These are phyloP conservation scores for Tylopilus intermedius DNA, from an alignment of 768 basidiomycete species.

Conservation along the genomic window DNA sequence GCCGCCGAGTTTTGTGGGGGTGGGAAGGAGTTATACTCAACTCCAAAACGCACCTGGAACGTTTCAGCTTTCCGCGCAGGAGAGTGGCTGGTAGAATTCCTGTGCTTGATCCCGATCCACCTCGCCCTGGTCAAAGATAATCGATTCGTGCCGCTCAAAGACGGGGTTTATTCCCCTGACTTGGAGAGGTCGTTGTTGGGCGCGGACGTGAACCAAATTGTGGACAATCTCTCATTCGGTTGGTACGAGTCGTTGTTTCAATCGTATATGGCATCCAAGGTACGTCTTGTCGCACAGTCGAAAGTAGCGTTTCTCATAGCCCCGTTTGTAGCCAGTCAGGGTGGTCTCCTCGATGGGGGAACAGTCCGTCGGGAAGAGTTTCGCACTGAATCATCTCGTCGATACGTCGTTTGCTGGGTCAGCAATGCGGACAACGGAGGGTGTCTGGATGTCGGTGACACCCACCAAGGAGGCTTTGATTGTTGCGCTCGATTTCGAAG, in stretches of 20 bases:
- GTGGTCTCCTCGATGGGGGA: conserved; percentile 69
- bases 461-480: conserved; percentile 51
- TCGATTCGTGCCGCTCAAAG: conserved; percentile 56
- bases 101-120: conserved; percentile 63
- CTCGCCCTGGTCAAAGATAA: conserved; percentile 57
- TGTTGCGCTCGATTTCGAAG: conserved; percentile 63
- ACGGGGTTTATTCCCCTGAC: conserved; percentile 47
- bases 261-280: conserved; percentile 58
- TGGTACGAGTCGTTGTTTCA: conserved; percentile 65
- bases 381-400: conserved; percentile 52
- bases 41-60: conserved; percentile 18
- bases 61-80: conserved; percentile 43
- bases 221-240: conserved; percentile 51
- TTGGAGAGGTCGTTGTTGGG: conserved; percentile 52
- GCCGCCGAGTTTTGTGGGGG: conserved; percentile 8
- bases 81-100: conserved; percentile 57
- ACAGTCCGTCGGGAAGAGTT: conserved; percentile 63
- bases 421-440: conserved; percentile 62
- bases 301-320: neutral
- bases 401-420: conserved; percentile 65
- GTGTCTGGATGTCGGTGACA: conserved; percentile 65
- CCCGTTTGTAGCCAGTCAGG: conserved; percentile 43
- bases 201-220: conserved; percentile 52
- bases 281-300: conserved; percentile 1
- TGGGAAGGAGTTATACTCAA: neutral